Conservation (phyloP, 164 flowering plant genomes). For the Chloranthus sessilifolius region DNA sequence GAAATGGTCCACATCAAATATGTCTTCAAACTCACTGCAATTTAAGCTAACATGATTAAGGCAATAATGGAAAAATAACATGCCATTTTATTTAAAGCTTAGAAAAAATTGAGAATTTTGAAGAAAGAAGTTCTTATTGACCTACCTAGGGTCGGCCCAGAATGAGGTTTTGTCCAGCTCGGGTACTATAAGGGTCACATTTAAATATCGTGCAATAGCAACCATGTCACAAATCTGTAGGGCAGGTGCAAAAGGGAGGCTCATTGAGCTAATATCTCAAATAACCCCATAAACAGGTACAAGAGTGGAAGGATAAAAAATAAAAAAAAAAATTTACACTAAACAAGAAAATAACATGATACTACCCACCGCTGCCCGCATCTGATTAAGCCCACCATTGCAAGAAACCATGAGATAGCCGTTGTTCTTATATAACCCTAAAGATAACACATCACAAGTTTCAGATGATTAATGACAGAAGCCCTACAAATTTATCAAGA, state of each 20-base stretch:
- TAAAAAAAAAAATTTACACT: background rate
- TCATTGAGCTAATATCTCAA: too few relatives aligned
- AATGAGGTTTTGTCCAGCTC: slow-evolving; percentile 94
- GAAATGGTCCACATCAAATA: slow-evolving; percentile 92
- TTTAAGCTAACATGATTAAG: background rate
- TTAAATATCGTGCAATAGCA: slow-evolving; percentile 78
- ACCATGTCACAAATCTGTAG: slow-evolving; percentile 98
- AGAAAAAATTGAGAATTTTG: too few relatives aligned
- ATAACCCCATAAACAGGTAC: background rate
- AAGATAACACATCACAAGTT: slow-evolving; percentile 3
- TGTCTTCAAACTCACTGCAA: slow-evolving; percentile 83
- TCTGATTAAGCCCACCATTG: slow-evolving; percentile 95
- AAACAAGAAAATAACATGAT: background rate
- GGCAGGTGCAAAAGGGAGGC: slow-evolving; percentile 1
- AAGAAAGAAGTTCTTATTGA: too few relatives aligned
- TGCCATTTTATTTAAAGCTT: background rate
- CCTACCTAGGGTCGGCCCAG: slow-evolving; percentile 94
- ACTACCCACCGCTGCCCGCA: slow-evolving; percentile 76
- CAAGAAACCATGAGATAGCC: slow-evolving; percentile 92
- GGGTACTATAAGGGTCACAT: slow-evolving; percentile 88
- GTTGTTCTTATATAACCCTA: slow-evolving; percentile 89
- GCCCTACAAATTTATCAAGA: too few relatives aligned
- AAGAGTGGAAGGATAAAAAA: background rate
- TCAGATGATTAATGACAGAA: slow-evolving; percentile 4
- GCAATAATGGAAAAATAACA: background rate